These are phyloP conservation scores for Mariannaea sp. DNA, from an alignment of 2,329 filamentous ascomycete genomes.

Conservation along the genomic window DNA sequence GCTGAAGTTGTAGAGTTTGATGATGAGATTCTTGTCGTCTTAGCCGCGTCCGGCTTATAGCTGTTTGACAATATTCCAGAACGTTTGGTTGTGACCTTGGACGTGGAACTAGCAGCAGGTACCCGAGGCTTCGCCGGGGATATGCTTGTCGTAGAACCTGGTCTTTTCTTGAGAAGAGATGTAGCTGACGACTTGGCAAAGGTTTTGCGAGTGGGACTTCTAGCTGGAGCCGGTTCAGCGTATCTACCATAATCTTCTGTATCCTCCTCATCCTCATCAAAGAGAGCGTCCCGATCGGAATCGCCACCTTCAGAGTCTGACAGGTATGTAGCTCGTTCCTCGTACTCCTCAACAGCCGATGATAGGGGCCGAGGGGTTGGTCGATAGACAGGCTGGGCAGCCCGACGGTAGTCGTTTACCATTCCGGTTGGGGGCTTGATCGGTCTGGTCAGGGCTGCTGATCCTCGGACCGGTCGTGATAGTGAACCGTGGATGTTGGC, in stretches of 20 bases:
- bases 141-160: conserved; percentile 8
- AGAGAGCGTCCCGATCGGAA: conserved; percentile 32
- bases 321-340: conserved; percentile 46
- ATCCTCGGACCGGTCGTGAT: conserved; percentile 42
- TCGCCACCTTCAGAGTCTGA: conserved; percentile 46
- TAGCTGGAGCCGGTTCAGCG: conserved; percentile 14
- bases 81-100: conserved; percentile 20
- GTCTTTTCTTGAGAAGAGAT: conserved; percentile 31
- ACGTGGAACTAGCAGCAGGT: conserved; percentile 2
- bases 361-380: conserved; percentile 32
- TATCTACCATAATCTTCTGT: no score
- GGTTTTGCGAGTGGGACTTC: conserved; percentile 17
- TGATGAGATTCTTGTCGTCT: conserved; percentile 23
- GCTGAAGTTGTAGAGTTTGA: conserved; percentile 16
- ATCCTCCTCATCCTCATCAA: conserved; percentile 35
- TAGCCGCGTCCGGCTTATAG: conserved; percentile 29
- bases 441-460: conserved; percentile 46
- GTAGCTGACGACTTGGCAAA: conserved; percentile 18
- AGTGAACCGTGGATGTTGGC: conserved; percentile 53
- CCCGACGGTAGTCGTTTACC: conserved; percentile 57
- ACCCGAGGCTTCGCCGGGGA: conserved; percentile 9
- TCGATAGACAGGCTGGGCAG: conserved; percentile 44
- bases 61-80: conserved; percentile 38
- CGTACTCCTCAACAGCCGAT: conserved; percentile 39
- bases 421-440: conserved; percentile 57